Percentiles rank a stretch among this genome's conserved stretches.
These are phyloP conservation scores for Xylaria nigripes DNA, from an alignment of 495 filamentous ascomycete genomes.

Conservation along the genomic window DNA sequence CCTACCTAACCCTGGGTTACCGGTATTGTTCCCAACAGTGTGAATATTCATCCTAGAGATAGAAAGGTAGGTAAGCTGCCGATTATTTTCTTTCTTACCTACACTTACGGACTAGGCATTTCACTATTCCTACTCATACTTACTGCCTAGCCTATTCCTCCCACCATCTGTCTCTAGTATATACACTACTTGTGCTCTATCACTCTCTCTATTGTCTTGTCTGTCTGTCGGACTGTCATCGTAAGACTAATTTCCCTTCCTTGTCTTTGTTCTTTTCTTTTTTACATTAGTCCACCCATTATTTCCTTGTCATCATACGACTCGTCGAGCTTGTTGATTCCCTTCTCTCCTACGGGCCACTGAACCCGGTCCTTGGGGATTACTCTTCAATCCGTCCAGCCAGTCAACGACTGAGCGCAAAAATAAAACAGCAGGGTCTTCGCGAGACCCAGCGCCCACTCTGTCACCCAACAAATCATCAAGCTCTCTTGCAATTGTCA, in stretches of 20 bases:
- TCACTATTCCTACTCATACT: too few species aligned
- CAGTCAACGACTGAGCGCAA: slow-evolving; percentile 27
- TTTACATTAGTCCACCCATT: neutral
- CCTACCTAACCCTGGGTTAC: too few species aligned
- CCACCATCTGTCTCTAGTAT: too few species aligned
- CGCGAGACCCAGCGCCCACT: slow-evolving; percentile 13
- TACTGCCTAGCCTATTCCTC: too few species aligned
- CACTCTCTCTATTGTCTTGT: neutral
- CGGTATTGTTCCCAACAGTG: too few species aligned
- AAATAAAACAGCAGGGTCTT: slow-evolving; percentile 20
- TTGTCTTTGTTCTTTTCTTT: neutral
- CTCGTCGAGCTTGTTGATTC: neutral
- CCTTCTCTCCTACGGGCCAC: neutral
- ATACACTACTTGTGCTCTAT: neutral
- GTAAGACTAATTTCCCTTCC: neutral
- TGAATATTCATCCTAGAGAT: too few species aligned
- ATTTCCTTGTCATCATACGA: neutral
- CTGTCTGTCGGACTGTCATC: neutral
- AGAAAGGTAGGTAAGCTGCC: too few species aligned
- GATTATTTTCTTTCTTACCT: too few species aligned
- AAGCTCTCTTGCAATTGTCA: slow-evolving; percentile 21
- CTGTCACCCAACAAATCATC: slow-evolving; percentile 37
- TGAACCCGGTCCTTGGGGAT: slow-evolving; percentile 3
- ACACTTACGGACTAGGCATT: too few species aligned
- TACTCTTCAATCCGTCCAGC: slow-evolving; percentile 18